These are phyloP conservation scores for Lactarius hatsudake DNA, from an alignment of 768 basidiomycete species.

Conservation along the genomic window DNA sequence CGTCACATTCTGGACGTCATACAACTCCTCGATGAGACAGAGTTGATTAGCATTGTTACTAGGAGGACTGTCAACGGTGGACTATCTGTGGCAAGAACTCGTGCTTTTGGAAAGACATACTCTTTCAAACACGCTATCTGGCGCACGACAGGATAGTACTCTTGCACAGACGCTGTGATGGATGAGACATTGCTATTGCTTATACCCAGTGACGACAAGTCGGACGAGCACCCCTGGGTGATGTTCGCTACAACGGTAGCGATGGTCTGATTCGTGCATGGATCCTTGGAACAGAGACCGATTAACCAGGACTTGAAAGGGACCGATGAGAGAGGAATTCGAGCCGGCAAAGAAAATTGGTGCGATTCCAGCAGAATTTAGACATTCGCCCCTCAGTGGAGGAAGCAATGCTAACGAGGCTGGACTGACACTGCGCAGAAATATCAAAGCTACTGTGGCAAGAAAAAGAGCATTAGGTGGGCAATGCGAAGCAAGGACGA, in stretches of 20 bases:
- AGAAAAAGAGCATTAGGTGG: background rate
- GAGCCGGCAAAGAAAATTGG: constrained; percentile 37
- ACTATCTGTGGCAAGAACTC: background rate
- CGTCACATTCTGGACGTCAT: constrained; percentile 43
- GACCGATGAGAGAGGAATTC: constrained; percentile 43
- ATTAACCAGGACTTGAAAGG: constrained; percentile 61
- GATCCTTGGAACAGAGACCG: constrained; percentile 48
- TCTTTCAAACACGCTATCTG: constrained; percentile 60
- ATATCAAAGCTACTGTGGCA: constrained; percentile 32
- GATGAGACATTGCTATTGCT: constrained; percentile 24
- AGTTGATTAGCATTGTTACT: constrained; percentile 42
- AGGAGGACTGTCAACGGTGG: constrained; percentile 8
- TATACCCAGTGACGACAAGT: constrained; percentile 35
- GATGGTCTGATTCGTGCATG: constrained; percentile 62
- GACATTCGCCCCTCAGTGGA: constrained; percentile 47
- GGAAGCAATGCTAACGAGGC: constrained; percentile 45
- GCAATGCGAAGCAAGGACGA: background rate
- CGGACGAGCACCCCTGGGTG: constrained; percentile 48
- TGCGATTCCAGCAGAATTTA: constrained; percentile 47
- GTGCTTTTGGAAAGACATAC: constrained; percentile 41
- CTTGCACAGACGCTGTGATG: constrained; percentile 44
- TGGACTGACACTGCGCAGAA: constrained; percentile 47
- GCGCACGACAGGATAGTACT: constrained; percentile 55
- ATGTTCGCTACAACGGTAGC: constrained; percentile 52
- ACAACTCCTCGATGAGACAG: constrained; percentile 59